Evolutionary conservation across 768 basidiomycete species (phyloP).

Genomic region (Mycena crocata): DNA sequence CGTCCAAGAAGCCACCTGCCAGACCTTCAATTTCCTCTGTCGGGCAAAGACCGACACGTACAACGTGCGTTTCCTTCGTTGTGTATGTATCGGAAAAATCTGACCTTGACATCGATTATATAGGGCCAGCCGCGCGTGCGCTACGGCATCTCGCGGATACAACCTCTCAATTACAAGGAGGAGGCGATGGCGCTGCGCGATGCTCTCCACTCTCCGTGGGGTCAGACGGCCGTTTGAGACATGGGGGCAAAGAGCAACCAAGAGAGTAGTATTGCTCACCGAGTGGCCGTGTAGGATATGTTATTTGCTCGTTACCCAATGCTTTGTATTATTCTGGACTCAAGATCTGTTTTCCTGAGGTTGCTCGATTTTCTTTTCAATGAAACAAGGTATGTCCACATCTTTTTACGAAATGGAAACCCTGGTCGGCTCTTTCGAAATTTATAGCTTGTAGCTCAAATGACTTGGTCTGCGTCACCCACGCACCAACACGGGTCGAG

Average conservation of each 20-base stretch:
- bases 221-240: constrained; percentile 42
- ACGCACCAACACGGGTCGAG: too few relatives aligned
- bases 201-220: constrained; percentile 71
- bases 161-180: constrained; percentile 73
- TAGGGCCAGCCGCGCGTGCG: constrained; percentile 87
- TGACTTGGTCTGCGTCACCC: too few relatives aligned
- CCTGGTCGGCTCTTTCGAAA: too few relatives aligned
- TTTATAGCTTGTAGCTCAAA: too few relatives aligned
- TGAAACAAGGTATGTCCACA: too few relatives aligned
- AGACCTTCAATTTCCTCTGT: constrained; percentile 84
- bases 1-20: constrained; percentile 74
- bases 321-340: not conserved
- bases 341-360: too few relatives aligned
- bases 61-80: constrained; percentile 64
- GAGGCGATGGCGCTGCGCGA: constrained; percentile 72
- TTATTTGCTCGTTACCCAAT: not conserved
- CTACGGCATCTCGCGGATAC: constrained; percentile 82
- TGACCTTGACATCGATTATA: not conserved
- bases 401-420: too few relatives aligned
- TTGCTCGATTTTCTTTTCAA: too few relatives aligned
- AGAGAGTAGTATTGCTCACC: too few relatives aligned
- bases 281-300: not conserved
- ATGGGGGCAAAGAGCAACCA: too few relatives aligned
- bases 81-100: not conserved
- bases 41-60: constrained; percentile 90